Evolutionary conservation across 805 yeast genomes (phyloP).

Genomic region (Priceomyces melissophilus): DNA sequence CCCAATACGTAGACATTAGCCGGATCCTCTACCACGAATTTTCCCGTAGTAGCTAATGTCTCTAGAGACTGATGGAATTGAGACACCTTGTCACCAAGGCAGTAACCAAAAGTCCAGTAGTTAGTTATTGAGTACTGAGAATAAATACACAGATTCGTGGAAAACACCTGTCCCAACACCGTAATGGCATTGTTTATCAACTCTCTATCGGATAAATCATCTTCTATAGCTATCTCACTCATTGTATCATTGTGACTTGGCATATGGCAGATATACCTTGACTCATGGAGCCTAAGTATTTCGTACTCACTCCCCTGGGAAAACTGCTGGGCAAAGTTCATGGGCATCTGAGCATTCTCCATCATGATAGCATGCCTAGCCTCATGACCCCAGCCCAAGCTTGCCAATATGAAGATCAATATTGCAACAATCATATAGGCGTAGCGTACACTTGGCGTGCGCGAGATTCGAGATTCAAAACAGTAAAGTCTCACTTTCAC

Average conservation of each 20-base stretch:
- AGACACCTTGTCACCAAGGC: conserved; percentile 45
- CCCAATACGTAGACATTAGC: conserved; percentile 34
- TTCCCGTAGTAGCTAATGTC: conserved; percentile 18
- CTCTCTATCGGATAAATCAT: conserved; percentile 1
- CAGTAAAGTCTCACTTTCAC: too few relatives aligned
- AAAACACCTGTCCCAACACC: conserved; percentile 14
- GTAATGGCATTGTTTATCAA: conserved; percentile 16
- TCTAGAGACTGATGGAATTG: conserved; percentile 44
- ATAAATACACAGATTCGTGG: conserved; percentile 19
- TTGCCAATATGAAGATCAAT: conserved; percentile 9
- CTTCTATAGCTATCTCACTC: conserved; percentile 9
- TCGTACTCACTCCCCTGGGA: too few relatives aligned
- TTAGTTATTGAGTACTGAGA: conserved; percentile 28
- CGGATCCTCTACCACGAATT: conserved; percentile 31
- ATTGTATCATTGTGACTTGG: conserved; percentile 1
- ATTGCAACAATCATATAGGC: too few relatives aligned
- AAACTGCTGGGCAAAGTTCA: too few relatives aligned
- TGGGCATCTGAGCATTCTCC: too few relatives aligned
- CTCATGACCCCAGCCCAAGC: conserved; percentile 9
- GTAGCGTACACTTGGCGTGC: too few relatives aligned
- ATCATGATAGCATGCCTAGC: too few relatives aligned
- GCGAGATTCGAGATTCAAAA: too few relatives aligned
- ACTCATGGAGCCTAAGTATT: too few relatives aligned
- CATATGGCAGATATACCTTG: too few relatives aligned
- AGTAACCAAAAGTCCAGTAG: conserved; percentile 56